Conservation (phyloP, 2,329 filamentous ascomycete genomes). For the Penicillium sclerotiorum region DNA sequence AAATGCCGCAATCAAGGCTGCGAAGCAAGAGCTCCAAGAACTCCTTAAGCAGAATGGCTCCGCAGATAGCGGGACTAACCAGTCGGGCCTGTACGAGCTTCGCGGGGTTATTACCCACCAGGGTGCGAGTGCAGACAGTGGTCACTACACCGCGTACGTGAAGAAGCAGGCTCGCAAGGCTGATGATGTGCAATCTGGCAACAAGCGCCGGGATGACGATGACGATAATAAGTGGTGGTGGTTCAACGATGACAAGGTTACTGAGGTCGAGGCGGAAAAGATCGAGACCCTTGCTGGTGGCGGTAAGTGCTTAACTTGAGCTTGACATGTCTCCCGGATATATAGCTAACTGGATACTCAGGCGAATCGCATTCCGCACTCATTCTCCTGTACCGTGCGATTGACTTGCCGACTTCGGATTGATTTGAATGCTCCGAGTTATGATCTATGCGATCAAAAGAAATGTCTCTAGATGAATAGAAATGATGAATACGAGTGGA, state of each 20-base stretch:
- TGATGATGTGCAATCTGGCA: slow-evolving; percentile 67
- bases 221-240: slow-evolving; percentile 99
- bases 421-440: slow-evolving; percentile 32
- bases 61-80: slow-evolving; percentile 81
- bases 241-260: slow-evolving; percentile 99
- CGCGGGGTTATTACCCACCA: slow-evolving; percentile 95
- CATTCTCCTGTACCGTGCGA: slow-evolving; percentile 54
- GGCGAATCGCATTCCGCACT: slow-evolving; percentile 55
- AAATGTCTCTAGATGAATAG: slow-evolving; percentile 28
- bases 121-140: slow-evolving; percentile 93
- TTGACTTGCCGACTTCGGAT: slow-evolving; percentile 46
- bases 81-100: slow-evolving; percentile 93
- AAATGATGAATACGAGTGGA: slow-evolving; percentile 27
- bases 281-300: slow-evolving; percentile 88
- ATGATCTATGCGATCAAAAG: slow-evolving; percentile 6
- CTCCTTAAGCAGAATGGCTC: slow-evolving; percentile 75
- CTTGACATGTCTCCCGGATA: not conserved
- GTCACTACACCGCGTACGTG: slow-evolving; percentile 96
- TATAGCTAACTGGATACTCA: slow-evolving; percentile 26
- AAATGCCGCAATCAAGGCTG: slow-evolving; percentile 69
- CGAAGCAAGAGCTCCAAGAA: slow-evolving; percentile 84
- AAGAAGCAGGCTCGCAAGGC: slow-evolving; percentile 76
- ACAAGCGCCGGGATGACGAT: slow-evolving; percentile 69
- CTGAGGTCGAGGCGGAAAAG: slow-evolving; percentile 87
- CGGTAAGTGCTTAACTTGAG: slow-evolving; percentile 54